phyloP scores from a whole-genome alignment of 2,329 filamentous ascomycete species.

The Alternaria hordeiaustralica region DNA sequence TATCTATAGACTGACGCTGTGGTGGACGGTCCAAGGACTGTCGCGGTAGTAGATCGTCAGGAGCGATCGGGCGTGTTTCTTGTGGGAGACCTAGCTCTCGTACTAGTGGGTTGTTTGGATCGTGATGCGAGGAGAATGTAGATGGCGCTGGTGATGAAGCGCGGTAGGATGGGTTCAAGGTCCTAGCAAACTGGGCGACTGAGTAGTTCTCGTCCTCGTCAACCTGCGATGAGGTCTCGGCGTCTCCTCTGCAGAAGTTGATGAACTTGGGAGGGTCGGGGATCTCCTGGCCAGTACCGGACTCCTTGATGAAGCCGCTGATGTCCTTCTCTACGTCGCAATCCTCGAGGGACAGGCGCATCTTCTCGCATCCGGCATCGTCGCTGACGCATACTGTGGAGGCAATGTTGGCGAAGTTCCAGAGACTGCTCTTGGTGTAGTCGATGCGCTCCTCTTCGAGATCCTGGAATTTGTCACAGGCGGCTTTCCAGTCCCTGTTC shows the following conservation, averaged over 20 bases:
- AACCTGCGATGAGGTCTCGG: conserved; percentile 79
- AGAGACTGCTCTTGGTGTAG: conserved; percentile 96
- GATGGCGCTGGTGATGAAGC: conserved; percentile 97
- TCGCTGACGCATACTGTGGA: conserved; percentile 98
- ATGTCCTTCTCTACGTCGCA: conserved; percentile 99
- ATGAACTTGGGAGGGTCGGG: conserved; percentile 97
- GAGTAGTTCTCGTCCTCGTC: conserved; percentile 91
- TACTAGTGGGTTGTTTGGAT: conserved; percentile 76
- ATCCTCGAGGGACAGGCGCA: conserved; percentile 88
- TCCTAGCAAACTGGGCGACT: conserved; percentile 92
- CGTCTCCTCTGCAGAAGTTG: conserved; percentile 94
- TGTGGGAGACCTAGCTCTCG: conserved; percentile 68
- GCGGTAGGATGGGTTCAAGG: conserved; percentile 93
- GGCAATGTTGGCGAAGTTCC: conserved; percentile 96
- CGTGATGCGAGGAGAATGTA: conserved; percentile 88
- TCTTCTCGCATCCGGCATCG: conserved; percentile 91
- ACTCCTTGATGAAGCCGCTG: conserved; percentile 81
- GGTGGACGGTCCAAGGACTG: conserved; percentile 14
- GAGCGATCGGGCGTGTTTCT: conserved; percentile 38
- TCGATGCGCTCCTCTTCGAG: conserved; percentile 96
- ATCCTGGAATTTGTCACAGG: conserved; percentile 98
- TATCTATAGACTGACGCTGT: conserved; percentile 5
- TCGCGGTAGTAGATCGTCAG: conserved; percentile 32
- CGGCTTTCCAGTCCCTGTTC: conserved; percentile 98
- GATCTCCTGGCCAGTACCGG: conserved; percentile 94